Percentiles rank a stretch among this genome's conserved stretches.
Evolutionary conservation across 2,329 filamentous ascomycete genomes (phyloP).

Genomic region (Aspergillus fumigatiaffinis): DNA sequence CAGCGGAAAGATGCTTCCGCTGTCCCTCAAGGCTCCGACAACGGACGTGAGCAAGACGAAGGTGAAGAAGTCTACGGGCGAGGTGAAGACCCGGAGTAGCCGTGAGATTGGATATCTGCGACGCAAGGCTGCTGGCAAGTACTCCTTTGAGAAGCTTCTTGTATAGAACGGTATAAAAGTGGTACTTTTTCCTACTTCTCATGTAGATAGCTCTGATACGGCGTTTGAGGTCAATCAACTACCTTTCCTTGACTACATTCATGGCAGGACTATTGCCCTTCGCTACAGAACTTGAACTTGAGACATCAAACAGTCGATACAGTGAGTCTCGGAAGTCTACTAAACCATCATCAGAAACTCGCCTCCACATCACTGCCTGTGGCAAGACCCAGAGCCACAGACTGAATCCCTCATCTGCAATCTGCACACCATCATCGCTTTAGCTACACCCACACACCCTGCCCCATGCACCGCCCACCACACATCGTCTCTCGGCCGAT

Average conservation of each 20-base stretch:
- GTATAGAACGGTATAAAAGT: conserved; percentile 45
- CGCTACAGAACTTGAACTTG: not conserved
- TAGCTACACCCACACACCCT: not conserved
- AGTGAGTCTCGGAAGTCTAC: not conserved
- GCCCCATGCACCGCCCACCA: not conserved
- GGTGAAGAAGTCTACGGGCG: conserved; percentile 61
- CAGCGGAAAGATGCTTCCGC: conserved; percentile 55
- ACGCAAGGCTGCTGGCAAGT: conserved; percentile 74
- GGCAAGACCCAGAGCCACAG: not conserved
- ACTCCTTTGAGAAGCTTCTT: conserved; percentile 74
- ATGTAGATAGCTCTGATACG: not conserved
- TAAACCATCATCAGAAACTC: not conserved
- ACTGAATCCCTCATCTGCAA: not conserved
- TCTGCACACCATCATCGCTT: not conserved
- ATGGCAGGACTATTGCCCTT: not conserved
- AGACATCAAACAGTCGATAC: not conserved
- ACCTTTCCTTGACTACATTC: not conserved
- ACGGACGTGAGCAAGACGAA: conserved; percentile 43
- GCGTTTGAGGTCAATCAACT: not conserved
- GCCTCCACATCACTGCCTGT: not conserved
- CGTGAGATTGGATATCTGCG: conserved; percentile 74
- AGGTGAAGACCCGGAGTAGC: conserved; percentile 63
- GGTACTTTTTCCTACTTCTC: not conserved
- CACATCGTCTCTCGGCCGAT: not conserved
- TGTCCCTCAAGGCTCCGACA: conserved; percentile 64